Conservation (phyloP, 2,329 filamentous ascomycete species). For the Nigrospora sphaerica region DNA sequence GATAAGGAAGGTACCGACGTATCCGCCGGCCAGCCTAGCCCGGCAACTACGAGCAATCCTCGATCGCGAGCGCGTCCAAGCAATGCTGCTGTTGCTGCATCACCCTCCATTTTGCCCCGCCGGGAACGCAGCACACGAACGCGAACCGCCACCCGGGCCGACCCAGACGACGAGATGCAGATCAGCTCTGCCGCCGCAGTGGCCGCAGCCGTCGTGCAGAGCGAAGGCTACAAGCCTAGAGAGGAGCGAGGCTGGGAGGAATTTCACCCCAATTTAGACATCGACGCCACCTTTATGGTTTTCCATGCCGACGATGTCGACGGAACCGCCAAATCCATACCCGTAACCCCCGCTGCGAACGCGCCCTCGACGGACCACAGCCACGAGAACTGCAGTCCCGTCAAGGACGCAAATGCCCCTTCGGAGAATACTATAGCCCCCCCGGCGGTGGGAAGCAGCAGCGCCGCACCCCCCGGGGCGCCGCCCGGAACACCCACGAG, state of each 20-base stretch:
- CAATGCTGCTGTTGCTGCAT: constrained; percentile 37
- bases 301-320: constrained; percentile 83
- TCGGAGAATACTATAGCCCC: constrained; percentile 24
- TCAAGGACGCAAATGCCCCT: constrained; percentile 32
- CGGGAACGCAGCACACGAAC: constrained; percentile 51
- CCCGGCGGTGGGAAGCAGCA: constrained; percentile 26
- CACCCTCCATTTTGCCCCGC: constrained; percentile 41
- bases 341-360: constrained; percentile 25
- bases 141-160: constrained; percentile 42
- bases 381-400: constrained; percentile 38
- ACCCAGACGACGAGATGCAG: constrained; percentile 54
- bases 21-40: constrained; percentile 32
- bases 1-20: constrained; percentile 62
- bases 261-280: constrained; percentile 91
- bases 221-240: constrained; percentile 92
- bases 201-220: constrained; percentile 80
- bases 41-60: constrained; percentile 35
- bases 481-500: constrained; percentile 30
- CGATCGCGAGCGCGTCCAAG: constrained; percentile 45
- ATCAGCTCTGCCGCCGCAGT: constrained; percentile 86
- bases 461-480: constrained; percentile 13
- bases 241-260: constrained; percentile 98
- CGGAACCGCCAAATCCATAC: constrained; percentile 49
- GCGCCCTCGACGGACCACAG: constrained; percentile 23
- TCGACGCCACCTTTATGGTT: constrained; percentile 71